These are phyloP conservation scores for Penicillium sp. DNA, from an alignment of 2,329 filamentous ascomycete genomes.

Conservation along the genomic window DNA sequence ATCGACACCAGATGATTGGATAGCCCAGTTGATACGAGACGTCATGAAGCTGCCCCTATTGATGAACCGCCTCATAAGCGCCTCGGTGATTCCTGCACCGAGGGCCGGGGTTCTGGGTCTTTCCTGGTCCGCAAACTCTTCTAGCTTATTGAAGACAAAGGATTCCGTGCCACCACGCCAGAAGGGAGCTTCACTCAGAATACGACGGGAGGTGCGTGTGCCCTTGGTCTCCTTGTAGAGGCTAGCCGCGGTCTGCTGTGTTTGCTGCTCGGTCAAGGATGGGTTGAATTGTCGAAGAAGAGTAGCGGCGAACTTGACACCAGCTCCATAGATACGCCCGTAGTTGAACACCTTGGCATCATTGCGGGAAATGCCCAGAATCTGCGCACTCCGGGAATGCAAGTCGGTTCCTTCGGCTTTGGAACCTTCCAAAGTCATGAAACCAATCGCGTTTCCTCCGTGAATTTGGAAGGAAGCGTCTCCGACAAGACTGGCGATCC, in stretches of 20 bases:
- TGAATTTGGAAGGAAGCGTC: constrained; percentile 94
- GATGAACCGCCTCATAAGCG: constrained; percentile 81
- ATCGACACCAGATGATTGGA: constrained; percentile 94
- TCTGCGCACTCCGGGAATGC: constrained; percentile 87
- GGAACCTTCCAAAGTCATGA: constrained; percentile 97
- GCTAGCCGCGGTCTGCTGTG: constrained; percentile 67
- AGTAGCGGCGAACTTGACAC: constrained; percentile 85
- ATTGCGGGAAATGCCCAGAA: constrained; percentile 89
- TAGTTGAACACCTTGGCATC: constrained; percentile 99
- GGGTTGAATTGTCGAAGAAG: constrained; percentile 93
- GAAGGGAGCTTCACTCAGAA: constrained; percentile 69
- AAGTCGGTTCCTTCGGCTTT: constrained; percentile 91
- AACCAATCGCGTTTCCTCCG: constrained; percentile 93
- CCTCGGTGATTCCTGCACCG: constrained; percentile 92
- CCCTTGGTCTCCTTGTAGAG: constrained; percentile 90
- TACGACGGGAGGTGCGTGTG: constrained; percentile 70
- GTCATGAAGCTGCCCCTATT: constrained; percentile 90
- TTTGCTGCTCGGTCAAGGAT: constrained; percentile 71
- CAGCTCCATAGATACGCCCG: constrained; percentile 96
- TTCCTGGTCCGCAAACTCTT: constrained; percentile 96
- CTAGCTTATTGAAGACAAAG: constrained; percentile 96
- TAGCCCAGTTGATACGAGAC: constrained; percentile 97
- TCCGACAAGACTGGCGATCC: constrained; percentile 93
- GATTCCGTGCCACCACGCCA: constrained; percentile 97
- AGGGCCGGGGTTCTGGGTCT: constrained; percentile 84